These are phyloP conservation scores for Colletotrichum chrysophilum DNA, from an alignment of 2,329 filamentous ascomycete genomes.

Conservation along the genomic window DNA sequence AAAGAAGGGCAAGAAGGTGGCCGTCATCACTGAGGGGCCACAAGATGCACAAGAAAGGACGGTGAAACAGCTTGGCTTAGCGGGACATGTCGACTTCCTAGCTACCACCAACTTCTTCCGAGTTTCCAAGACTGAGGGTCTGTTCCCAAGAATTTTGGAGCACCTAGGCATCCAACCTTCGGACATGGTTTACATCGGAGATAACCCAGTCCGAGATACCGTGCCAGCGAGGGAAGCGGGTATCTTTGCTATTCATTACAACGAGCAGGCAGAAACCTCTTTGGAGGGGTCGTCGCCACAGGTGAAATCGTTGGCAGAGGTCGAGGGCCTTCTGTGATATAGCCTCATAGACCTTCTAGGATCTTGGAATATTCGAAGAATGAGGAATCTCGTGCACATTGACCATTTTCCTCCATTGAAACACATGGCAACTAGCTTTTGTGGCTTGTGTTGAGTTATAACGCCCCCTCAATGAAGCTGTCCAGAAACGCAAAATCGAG, in stretches of 20 bases:
- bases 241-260: constrained; percentile 33
- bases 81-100: constrained; percentile 31
- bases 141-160: constrained; percentile 31
- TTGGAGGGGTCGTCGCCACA: constrained; percentile 13
- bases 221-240: constrained; percentile 29
- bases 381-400: neutral
- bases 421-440: neutral
- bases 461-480: neutral
- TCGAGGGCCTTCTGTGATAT: constrained; percentile 19
- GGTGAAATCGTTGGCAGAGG: constrained; percentile 19
- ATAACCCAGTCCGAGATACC: constrained; percentile 33
- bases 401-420: neutral
- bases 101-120: constrained; percentile 35
- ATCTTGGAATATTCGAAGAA: neutral
- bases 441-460: neutral
- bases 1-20: constrained; percentile 40
- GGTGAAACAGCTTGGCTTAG: constrained; percentile 33
- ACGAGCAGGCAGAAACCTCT: constrained; percentile 18
- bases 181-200: constrained; percentile 34
- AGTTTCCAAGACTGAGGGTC: constrained; percentile 29
- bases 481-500: constrained; percentile 7
- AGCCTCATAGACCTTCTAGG: neutral
- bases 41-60: constrained; percentile 52
- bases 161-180: constrained; percentile 27
- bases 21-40: constrained; percentile 51